These are phyloP conservation scores for Globisporangium cylindrosporum DNA, from an alignment of 352 stramenopile genomes.

Conservation along the genomic window DNA sequence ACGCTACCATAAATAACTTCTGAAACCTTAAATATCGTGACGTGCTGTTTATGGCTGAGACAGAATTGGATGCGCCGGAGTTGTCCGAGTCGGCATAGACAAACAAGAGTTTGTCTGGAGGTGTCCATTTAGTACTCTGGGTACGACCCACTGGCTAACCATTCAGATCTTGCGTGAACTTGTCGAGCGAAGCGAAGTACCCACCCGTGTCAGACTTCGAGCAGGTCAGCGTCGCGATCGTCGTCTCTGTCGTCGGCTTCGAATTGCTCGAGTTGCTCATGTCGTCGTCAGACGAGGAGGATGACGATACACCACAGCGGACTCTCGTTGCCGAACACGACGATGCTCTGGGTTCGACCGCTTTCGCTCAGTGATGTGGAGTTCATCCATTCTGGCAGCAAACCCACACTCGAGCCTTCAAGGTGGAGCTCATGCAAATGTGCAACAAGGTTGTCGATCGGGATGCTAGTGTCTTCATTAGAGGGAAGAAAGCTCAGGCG, in stretches of 20 bases:
- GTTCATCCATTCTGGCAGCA: neutral
- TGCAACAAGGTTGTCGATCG: neutral
- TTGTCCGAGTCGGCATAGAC: too few relatives aligned
- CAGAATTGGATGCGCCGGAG: too few relatives aligned
- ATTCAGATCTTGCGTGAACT: neutral
- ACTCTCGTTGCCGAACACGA: neutral
- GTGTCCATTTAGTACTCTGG: too few relatives aligned
- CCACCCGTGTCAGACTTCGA: neutral
- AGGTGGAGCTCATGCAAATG: slow-evolving; percentile 5
- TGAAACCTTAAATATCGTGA: too few relatives aligned
- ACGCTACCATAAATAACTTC: too few relatives aligned
- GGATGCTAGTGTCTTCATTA: neutral
- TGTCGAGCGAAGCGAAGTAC: slow-evolving; percentile 1
- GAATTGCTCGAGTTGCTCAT: neutral
- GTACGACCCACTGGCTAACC: neutral
- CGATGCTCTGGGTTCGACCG: neutral
- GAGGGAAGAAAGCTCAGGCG: neutral
- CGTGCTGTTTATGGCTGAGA: too few relatives aligned
- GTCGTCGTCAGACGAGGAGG: too few relatives aligned
- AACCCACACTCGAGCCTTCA: neutral
- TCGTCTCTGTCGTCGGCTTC: neutral
- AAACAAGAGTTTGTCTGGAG: too few relatives aligned
- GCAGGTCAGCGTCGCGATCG: neutral
- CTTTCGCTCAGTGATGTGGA: neutral
- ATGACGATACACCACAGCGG: neutral